Evolutionary conservation across 1,284 basidiomycete genomes (phyloP), one percentile per base, ranked within the genome.

Genomic region (Blastosporella zonata): DNA sequence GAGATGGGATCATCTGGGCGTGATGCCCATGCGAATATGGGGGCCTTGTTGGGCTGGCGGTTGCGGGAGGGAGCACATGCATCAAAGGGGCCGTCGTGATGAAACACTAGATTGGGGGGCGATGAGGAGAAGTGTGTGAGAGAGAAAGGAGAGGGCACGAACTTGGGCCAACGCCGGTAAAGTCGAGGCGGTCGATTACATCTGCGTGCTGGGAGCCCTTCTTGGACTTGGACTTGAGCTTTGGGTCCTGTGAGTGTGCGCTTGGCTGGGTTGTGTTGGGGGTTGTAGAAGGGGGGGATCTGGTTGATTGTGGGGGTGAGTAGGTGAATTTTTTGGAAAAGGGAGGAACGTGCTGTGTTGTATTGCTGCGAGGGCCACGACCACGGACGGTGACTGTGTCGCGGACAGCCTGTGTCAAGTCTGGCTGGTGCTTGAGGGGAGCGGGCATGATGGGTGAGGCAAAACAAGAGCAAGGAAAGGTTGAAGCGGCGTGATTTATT

Each of bases 1-100:
- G 60, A 58, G 36, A 64, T 61, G 7, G 66, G 50, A 18, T 77
- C 74, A 29, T 74, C 77, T 8, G 74, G 70, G 12, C 70, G 65
- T 35, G 65, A 66, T 49, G 75, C 76, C 84, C 89, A 92, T 20
- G 89, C 87, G 57, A 81, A 73, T 81, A 92, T 86, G 40, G 89
- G 89, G 9, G 90, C 89, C 63, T 81, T 85, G 62, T 75, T 79
- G 59, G 77, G 80, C 60, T 88, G 82, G 40, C 82, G 81, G 68
- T 92, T 92, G 60, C 90, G 84, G 49, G 88, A 90, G 1, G 90
- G 90, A 0, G 89, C 88, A 62, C 88, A 91, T 22, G 90, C 90
- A 63, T 92, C 89, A 63, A 92, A 92, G 6, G 89, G 89, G 20
- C 90, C 89, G 61, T 92, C 90, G 59, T 92, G 90, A 62, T 92